These are phyloP conservation scores for Patellifolia procumbens DNA, from an alignment of 179 eudicot species.

Conservation along the genomic window DNA sequence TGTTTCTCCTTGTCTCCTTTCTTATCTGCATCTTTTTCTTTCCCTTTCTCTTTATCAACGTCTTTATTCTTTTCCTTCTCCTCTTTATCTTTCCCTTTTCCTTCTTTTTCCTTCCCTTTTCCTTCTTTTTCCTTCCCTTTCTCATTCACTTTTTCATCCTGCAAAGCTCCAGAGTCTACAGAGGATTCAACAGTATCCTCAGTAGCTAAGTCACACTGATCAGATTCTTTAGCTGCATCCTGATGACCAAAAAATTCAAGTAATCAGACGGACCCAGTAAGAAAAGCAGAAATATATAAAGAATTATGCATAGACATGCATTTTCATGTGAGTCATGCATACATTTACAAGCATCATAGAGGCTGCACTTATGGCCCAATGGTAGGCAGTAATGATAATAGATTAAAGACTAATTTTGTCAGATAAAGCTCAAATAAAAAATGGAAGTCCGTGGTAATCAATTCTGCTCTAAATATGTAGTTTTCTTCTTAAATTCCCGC, in stretches of 20 bases:
- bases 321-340: not conserved
- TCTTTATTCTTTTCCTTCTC: slow-evolving; percentile 69
- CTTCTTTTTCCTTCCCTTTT: too few relatives aligned
- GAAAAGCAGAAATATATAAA: slow-evolving; percentile 5
- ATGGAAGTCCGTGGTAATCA: too few relatives aligned
- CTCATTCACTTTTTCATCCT: slow-evolving; percentile 55
- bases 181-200: slow-evolving; percentile 55
- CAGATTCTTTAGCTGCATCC: slow-evolving; percentile 67
- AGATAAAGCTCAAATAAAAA: too few relatives aligned
- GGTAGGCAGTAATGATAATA: too few relatives aligned
- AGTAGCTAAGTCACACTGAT: slow-evolving; percentile 53
- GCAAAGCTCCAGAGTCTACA: slow-evolving; percentile 51
- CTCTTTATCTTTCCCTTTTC: slow-evolving; percentile 61
- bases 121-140: slow-evolving; percentile 59
- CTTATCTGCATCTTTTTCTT: slow-evolving; percentile 69
- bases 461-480: too few relatives aligned
- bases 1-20: slow-evolving; percentile 76
- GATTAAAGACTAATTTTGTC: too few relatives aligned
- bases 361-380: not conserved
- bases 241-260: slow-evolving; percentile 21
- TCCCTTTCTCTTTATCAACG: slow-evolving; percentile 73
- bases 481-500: too few relatives aligned
- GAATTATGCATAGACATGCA: not conserved
- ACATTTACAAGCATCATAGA: not conserved
- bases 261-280: not conserved